phyloP scores from a whole-genome alignment of 2,329 filamentous ascomycete genomes.

The Fusarium staphyleae region DNA sequence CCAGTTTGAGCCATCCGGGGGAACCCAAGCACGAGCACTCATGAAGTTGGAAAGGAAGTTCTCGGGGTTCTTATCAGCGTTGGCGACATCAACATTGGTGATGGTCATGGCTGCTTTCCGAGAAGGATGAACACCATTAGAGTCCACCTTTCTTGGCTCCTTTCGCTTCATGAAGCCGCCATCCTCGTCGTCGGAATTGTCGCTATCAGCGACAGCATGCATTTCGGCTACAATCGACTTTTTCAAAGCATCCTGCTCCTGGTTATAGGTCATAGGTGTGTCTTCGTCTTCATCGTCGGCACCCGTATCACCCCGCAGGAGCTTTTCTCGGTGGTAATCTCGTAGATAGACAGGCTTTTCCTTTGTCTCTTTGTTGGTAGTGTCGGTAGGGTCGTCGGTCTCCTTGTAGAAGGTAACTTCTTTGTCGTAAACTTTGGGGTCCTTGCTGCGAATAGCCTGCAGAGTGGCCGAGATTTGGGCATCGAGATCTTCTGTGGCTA shows the following conservation, averaged over 20 bases:
- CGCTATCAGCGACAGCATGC: constrained; percentile 66
- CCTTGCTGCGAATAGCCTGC: constrained; percentile 86
- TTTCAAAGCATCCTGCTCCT: constrained; percentile 88
- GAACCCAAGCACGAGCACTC: constrained; percentile 88
- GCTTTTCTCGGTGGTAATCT: constrained; percentile 91
- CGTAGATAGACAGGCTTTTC: constrained; percentile 85
- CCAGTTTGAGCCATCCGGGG: constrained; percentile 69
- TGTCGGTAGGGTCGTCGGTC: constrained; percentile 55
- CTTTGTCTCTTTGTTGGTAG: constrained; percentile 60
- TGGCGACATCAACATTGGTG: constrained; percentile 70
- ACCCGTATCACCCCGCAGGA: constrained; percentile 75
- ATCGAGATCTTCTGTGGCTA: constrained; percentile 86
- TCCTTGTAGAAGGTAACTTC: constrained; percentile 77
- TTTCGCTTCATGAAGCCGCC: constrained; percentile 79
- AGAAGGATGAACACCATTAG: constrained; percentile 64
- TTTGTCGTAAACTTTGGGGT: constrained; percentile 88
- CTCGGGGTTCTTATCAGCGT: constrained; percentile 88
- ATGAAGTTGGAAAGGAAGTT: constrained; percentile 95
- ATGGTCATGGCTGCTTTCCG: constrained; percentile 56
- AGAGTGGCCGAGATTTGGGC: constrained; percentile 87
- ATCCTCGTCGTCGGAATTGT: constrained; percentile 62
- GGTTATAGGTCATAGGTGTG: constrained; percentile 74
- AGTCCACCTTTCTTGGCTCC: constrained; percentile 51
- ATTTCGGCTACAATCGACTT: constrained; percentile 80
- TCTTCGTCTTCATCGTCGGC: constrained; percentile 65